Conservation (phyloP, 768 basidiomycete genomes). For the Leccinum sublutescens region DNA sequence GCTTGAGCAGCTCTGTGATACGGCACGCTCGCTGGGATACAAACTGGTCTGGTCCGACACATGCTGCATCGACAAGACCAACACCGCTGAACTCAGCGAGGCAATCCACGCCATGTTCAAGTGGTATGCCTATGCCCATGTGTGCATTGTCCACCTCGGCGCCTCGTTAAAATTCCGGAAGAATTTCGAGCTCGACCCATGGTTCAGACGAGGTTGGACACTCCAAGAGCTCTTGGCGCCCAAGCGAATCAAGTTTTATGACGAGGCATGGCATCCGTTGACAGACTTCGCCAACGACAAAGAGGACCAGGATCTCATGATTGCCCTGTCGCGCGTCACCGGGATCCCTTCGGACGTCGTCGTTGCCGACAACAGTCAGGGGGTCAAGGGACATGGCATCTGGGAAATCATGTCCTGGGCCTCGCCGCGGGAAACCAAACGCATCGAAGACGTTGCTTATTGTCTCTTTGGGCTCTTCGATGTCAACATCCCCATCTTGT, state of each 20-base stretch:
- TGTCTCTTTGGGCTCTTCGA: conserved; percentile 28
- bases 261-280: conserved; percentile 21
- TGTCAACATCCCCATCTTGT: conserved; percentile 21
- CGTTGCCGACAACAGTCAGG: conserved; percentile 20
- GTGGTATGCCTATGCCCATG: conserved; percentile 31
- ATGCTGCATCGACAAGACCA: conserved; percentile 31
- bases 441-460: conserved; percentile 30
- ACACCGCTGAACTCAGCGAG: conserved; percentile 28
- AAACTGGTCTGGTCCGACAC: conserved; percentile 31
- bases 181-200: conserved; percentile 21
- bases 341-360: conserved; percentile 17
- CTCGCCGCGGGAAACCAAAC: conserved; percentile 26
- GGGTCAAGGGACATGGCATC: conserved; percentile 12
- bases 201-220: conserved; percentile 29
- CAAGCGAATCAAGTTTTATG: conserved; percentile 25
- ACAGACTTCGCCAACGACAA: conserved; percentile 18
- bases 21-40: conserved; percentile 18
- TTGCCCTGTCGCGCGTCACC: conserved; percentile 13
- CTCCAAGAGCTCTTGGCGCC: conserved; percentile 30
- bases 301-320: conserved; percentile 6
- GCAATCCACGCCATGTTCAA: conserved; percentile 33
- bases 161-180: conserved; percentile 7
- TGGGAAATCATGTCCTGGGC: conserved; percentile 34
- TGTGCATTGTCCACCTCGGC: conserved; percentile 29
- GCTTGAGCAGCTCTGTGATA: conserved; percentile 22